Evolutionary conservation across 1,139 yeast species (phyloP), one percentile per base, ranked within the genome.

Genomic region (Saccharomyces hybrid): DNA sequence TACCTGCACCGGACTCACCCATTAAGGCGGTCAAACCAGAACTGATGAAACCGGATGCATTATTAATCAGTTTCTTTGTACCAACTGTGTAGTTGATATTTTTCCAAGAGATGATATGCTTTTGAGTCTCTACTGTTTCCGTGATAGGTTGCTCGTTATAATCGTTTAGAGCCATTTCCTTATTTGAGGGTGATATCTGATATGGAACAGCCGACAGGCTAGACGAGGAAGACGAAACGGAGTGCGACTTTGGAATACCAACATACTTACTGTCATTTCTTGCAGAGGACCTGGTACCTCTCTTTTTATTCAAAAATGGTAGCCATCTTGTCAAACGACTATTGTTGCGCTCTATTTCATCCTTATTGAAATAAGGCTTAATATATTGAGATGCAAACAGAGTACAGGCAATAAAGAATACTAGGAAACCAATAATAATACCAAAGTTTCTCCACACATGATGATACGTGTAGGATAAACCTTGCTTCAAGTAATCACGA

Each of bases 1-100:
- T 81, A 65, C 85, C 85, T 46, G 84, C 84, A 64, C 84, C 84
- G 41, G 84, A 80, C 61, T 78, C 83, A 57, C 84, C 84, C 83
- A 80, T 80, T 53, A 80, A 65, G 4, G 80, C 80, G 48, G 81
- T 77, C 66, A 76, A 62, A 52, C 84, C 84, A 4, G 83, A 80
- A 51, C 73, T 69, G 58, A 80, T 77, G 59, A 63, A 80, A 41
- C 85, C 85, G 56, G 79, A 77, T 47, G 79, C 74, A 56, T 73
- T 67, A 56, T 78, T 76, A 57, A 80, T 71, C 49, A 79, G 64
- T 50, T 59, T 63, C 46, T 61, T 58, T 72, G 81, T 63, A 16
- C 44, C 44, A 27, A 78, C 76, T 47, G 69, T 71, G 57, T 78
- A 79, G 54, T 72, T 68, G 32, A 78, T 72, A 58, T 76, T 67